phyloP scores from a whole-genome alignment of 805 yeast genomes.

The Lachancea sp. region DNA sequence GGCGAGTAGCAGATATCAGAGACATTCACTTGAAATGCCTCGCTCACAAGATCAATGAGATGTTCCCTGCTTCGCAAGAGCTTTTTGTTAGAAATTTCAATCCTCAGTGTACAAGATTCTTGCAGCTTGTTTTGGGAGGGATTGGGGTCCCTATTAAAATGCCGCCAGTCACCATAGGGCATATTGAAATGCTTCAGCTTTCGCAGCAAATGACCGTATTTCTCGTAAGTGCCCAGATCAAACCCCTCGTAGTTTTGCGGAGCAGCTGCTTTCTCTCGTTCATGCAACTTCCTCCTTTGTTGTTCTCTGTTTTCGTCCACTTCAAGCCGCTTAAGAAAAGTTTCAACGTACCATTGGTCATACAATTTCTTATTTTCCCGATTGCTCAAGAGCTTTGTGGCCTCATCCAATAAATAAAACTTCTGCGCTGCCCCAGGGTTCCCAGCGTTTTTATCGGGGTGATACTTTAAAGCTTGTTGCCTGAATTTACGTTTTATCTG shows the following conservation, averaged over 20 bases:
- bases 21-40: conserved; percentile 7
- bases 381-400: conserved; percentile 23
- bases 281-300: conserved; percentile 5
- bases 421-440: conserved; percentile 15
- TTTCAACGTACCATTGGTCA: conserved; percentile 19
- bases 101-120: conserved; percentile 18
- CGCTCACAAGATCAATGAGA: conserved; percentile 2
- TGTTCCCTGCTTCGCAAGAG: conserved; percentile 6
- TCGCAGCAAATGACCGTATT: conserved; percentile 26
- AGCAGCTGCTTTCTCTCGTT: conserved; percentile 1
- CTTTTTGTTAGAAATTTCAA: conserved; percentile 13
- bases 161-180: conserved; percentile 26
- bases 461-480: conserved; percentile 22
- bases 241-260: background rate
- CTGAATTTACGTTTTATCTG: conserved; percentile 20
- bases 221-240: conserved; percentile 14
- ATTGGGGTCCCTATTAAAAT: conserved; percentile 4
- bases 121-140: conserved; percentile 7
- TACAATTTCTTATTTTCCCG: conserved; percentile 15
- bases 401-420: conserved; percentile 26
- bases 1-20: conserved; percentile 19
- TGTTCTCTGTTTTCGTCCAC: background rate
- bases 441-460: conserved; percentile 25
- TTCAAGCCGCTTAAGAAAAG: background rate
- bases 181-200: conserved; percentile 23